Percentiles rank a stretch among this genome's conserved stretches.
These are phyloP conservation scores for Begonia masoniana DNA, from an alignment of 306 rosid species.

Conservation along the genomic window DNA sequence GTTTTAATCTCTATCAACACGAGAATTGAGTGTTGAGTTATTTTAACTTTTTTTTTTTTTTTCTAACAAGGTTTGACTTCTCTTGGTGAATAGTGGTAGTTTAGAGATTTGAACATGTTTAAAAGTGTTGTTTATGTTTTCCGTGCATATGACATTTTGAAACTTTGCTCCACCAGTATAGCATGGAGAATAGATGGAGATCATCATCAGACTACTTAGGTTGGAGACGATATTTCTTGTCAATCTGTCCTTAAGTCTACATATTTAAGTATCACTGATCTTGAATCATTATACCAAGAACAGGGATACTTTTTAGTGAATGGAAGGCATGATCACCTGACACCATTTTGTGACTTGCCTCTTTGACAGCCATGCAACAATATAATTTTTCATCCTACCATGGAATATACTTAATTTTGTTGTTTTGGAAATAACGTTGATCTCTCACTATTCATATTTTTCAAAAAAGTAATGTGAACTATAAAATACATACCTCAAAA, in stretches of 20 bases:
- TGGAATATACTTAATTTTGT: no score
- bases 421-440: not conserved
- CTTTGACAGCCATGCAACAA: not conserved
- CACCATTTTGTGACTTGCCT: not conserved
- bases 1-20: no score
- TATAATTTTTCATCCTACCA: no score
- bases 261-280: constrained; percentile 47
- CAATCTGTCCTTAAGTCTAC: constrained; percentile 26
- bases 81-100: not conserved
- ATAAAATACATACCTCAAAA: no score
- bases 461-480: no score
- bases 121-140: constrained; percentile 18
- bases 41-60: no score
- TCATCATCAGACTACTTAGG: constrained; percentile 50
- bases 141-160: constrained; percentile 41
- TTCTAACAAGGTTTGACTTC: no score
- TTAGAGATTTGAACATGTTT: constrained; percentile 1
- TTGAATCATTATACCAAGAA: constrained; percentile 36
- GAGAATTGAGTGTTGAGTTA: no score
- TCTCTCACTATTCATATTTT: no score
- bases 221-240: constrained; percentile 30
- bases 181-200: constrained; percentile 67
- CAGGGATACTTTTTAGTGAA: constrained; percentile 28
- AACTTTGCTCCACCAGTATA: constrained; percentile 26
- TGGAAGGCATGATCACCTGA: no score